These are phyloP conservation scores for Botrytis porri DNA, from an alignment of 2,329 filamentous ascomycete species.

Conservation along the genomic window DNA sequence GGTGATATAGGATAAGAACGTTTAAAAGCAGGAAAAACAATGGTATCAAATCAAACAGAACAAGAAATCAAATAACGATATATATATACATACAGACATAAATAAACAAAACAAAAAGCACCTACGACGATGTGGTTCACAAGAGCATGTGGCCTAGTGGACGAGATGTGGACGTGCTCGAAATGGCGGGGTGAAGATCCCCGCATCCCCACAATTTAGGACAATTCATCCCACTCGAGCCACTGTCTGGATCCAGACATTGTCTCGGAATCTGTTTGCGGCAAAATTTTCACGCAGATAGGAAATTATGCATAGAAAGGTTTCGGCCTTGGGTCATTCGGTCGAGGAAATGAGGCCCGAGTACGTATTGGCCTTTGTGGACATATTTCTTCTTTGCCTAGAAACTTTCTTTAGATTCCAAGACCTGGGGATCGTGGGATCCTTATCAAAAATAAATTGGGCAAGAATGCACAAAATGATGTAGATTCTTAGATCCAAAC, in stretches of 20 bases:
- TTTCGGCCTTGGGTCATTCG: background rate
- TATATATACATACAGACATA: background rate
- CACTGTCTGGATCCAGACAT: background rate
- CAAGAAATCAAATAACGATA: background rate
- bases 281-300: background rate
- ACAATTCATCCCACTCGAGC: background rate
- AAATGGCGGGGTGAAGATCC: constrained; percentile 4
- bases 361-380: background rate
- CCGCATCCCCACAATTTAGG: constrained; percentile 2
- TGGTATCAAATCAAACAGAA: background rate
- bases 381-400: background rate
- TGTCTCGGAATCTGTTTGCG: background rate
- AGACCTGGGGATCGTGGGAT: background rate
- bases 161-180: constrained; percentile 6
- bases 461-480: background rate
- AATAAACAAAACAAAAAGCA: background rate
- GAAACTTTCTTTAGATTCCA: background rate
- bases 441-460: background rate
- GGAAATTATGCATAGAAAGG: background rate
- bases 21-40: background rate
- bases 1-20: background rate
- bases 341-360: background rate
- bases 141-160: background rate
- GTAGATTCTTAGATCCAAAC: background rate
- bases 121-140: background rate